Evolutionary conservation across 331 rosid genomes (phyloP).

Genomic region (Arachis monticola): DNA sequence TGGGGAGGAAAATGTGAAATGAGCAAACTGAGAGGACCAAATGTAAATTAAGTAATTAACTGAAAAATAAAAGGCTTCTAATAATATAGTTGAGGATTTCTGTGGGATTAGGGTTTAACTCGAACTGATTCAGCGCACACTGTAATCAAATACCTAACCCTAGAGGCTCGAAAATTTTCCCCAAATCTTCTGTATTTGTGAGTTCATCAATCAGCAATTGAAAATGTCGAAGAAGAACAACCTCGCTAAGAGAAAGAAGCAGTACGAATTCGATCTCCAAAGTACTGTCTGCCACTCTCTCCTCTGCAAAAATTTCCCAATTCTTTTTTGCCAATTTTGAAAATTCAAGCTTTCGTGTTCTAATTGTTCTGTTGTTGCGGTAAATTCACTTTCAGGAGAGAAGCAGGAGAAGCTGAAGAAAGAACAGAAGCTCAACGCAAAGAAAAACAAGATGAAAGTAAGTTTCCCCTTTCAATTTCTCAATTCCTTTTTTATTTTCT

Average conservation of each 20-base stretch:
- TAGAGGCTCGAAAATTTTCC: neutral
- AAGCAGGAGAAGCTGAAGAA: conserved; percentile 65
- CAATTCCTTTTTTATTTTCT: neutral
- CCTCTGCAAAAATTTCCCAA: neutral
- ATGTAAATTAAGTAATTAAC: conserved; percentile 3
- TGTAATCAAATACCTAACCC: too few species aligned
- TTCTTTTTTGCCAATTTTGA: neutral
- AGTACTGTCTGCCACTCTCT: conserved; percentile 43
- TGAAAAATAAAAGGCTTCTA: too few species aligned
- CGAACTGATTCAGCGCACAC: too few species aligned
- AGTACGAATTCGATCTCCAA: conserved; percentile 78
- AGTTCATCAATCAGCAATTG: neutral
- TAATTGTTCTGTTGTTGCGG: conserved; percentile 13
- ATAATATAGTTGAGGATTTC: too few species aligned
- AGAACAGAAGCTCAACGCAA: conserved; percentile 71
- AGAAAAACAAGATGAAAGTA: conserved; percentile 84
- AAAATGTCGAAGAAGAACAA: conserved; percentile 93
- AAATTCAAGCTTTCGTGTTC: conserved; percentile 4
- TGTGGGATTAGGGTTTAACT: too few species aligned
- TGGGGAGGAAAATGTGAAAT: neutral
- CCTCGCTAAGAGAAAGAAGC: conserved; percentile 81
- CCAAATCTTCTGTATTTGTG: neutral
- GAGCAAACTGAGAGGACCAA: conserved; percentile 10
- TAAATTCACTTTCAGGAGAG: conserved; percentile 60
- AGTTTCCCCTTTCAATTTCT: conserved; percentile 17